Percentiles rank a stretch among this genome's conserved stretches.
phyloP scores from a whole-genome alignment of 495 filamentous ascomycete species.

The Glonium stellatum region DNA sequence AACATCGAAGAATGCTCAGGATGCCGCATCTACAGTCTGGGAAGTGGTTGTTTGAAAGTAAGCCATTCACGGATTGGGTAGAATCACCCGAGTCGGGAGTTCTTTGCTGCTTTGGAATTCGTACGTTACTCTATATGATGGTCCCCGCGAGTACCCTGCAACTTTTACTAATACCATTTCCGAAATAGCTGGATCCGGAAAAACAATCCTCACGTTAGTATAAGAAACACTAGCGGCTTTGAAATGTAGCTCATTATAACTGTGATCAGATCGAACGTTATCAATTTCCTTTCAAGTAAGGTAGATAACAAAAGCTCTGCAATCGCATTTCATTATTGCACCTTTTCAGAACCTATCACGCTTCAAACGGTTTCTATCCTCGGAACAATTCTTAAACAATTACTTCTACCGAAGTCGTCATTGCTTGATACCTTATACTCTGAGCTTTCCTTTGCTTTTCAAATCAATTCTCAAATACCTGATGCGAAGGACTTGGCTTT shows the following conservation, averaged over 20 bases:
- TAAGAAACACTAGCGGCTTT: too few species aligned
- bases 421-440: not conserved
- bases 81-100: conserved; percentile 4
- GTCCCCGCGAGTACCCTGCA: too few species aligned
- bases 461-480: not conserved
- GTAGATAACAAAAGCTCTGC: not conserved
- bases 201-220: conserved; percentile 19
- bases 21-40: conserved; percentile 12
- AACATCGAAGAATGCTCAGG: conserved; percentile 6
- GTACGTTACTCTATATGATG: too few species aligned
- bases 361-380: conserved; percentile 9
- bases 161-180: too few species aligned
- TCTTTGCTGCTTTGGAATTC: conserved; percentile 17
- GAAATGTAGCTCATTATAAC: too few species aligned
- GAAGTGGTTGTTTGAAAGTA: not conserved
- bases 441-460: not conserved
- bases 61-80: conserved; percentile 6
- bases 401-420: not conserved
- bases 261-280: not conserved
- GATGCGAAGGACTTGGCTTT: not conserved
- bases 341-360: conserved; percentile 14
- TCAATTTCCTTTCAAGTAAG: conserved; percentile 1
- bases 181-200: conserved; percentile 19
- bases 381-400: conserved; percentile 12
- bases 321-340: conserved; percentile 20